Evolutionary conservation across 768 basidiomycete species (phyloP).

Genomic region (Termitomyces sp.): DNA sequence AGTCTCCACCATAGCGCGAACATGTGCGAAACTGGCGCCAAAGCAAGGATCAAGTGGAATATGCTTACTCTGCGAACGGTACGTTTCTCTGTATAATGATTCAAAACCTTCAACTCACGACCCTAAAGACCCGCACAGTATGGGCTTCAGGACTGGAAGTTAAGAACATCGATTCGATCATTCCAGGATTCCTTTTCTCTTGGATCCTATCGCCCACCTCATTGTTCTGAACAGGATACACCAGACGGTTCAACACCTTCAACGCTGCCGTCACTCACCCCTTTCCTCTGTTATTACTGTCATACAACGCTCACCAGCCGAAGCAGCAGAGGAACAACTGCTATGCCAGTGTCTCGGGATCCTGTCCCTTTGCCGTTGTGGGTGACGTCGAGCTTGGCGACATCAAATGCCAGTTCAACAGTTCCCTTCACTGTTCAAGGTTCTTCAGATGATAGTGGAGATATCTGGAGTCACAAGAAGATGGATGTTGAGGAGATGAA

Average conservation of each 20-base stretch:
- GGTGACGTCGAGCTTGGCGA: conserved; percentile 21
- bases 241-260: neutral
- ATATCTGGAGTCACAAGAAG: conserved; percentile 26
- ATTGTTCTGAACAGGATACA: conserved; percentile 2
- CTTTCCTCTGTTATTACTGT: conserved; percentile 53
- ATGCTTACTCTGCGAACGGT: conserved; percentile 72
- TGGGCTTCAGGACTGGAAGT: conserved; percentile 71
- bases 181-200: conserved; percentile 28
- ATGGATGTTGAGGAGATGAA: conserved; percentile 30
- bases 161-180: conserved; percentile 67
- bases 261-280: conserved; percentile 24
- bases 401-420: neutral
- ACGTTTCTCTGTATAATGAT: conserved; percentile 10
- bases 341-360: conserved; percentile 1
- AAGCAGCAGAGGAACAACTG: conserved; percentile 36
- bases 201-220: conserved; percentile 22
- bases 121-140: conserved; percentile 55
- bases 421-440: neutral
- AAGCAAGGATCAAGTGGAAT: conserved; percentile 45
- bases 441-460: conserved; percentile 10
- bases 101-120: no score
- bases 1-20: conserved; percentile 78
- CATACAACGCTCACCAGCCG: conserved; percentile 54
- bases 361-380: conserved; percentile 32
- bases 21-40: conserved; percentile 73